Percentiles rank a stretch among this genome's conserved stretches.
Evolutionary conservation across 768 basidiomycete species (phyloP).

Genomic region (Rhodosporidiobolus odoratus): DNA sequence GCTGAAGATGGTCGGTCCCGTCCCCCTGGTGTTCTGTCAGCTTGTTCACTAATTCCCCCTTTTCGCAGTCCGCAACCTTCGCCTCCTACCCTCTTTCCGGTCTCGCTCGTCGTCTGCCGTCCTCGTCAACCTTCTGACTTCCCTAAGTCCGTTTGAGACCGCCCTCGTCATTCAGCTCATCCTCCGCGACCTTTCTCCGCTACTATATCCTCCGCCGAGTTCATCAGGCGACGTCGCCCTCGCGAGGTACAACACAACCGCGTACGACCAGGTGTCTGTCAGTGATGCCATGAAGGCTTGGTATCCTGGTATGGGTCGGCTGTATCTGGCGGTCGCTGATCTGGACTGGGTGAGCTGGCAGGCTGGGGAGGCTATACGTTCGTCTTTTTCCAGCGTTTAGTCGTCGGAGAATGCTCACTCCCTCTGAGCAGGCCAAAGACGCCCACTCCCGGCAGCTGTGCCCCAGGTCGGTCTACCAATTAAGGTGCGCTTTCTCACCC

Average conservation of each 20-base stretch:
- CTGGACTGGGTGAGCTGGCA: constrained; percentile 56
- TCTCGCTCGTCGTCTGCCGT: constrained; percentile 48
- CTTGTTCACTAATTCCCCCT: no score
- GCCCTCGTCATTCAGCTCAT: constrained; percentile 77
- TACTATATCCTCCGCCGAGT: constrained; percentile 63
- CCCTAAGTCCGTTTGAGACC: constrained; percentile 60
- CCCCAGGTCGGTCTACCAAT: constrained; percentile 61
- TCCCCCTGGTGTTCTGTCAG: neutral
- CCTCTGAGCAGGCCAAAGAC: neutral
- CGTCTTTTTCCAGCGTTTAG: neutral
- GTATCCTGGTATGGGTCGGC: constrained; percentile 59
- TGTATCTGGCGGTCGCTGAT: constrained; percentile 57
- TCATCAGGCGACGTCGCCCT: constrained; percentile 54
- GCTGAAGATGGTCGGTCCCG: constrained; percentile 37
- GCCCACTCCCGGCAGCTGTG: neutral
- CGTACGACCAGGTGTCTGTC: constrained; percentile 57
- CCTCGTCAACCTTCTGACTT: constrained; percentile 58
- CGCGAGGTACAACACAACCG: constrained; percentile 56
- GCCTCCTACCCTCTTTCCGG: constrained; percentile 43
- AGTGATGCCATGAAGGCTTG: constrained; percentile 66
- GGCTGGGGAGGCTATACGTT: constrained; percentile 46
- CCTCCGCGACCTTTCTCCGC: constrained; percentile 74
- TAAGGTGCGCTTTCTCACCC: constrained; percentile 50
- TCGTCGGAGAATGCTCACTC: neutral
- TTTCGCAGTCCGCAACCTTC: constrained; percentile 31